phyloP scores from a whole-genome alignment of 805 yeast species.

The Monosporozyma siamensis region DNA sequence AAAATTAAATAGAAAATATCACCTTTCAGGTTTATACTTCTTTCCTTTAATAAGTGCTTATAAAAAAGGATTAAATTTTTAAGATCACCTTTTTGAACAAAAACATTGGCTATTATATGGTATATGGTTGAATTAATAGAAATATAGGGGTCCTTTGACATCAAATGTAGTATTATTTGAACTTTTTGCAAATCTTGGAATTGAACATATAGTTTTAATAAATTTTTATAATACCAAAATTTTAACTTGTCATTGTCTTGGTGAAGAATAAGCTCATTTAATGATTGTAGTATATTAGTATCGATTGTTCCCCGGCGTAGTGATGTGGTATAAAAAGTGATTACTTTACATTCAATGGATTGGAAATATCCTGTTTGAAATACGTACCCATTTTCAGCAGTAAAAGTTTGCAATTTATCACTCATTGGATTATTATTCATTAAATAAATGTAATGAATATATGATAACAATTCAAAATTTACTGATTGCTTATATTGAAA shows the following conservation, averaged over 20 bases:
- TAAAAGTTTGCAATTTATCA: conserved; percentile 8
- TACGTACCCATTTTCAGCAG: conserved; percentile 10
- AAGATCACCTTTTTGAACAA: conserved; percentile 15
- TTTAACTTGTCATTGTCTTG: neutral
- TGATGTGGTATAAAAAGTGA: conserved; percentile 11
- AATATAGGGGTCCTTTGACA: conserved; percentile 11
- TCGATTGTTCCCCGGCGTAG: conserved; percentile 5
- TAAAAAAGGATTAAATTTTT: conserved; percentile 4
- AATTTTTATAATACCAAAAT: neutral
- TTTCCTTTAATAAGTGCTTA: neutral
- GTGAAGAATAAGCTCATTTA: neutral
- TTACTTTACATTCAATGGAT: conserved; percentile 11
- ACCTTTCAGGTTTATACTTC: neutral
- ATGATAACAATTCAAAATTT: conserved; percentile 1
- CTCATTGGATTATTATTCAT: conserved; percentile 7
- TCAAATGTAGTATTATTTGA: neutral
- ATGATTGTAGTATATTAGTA: conserved; percentile 3
- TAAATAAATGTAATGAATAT: conserved; percentile 18
- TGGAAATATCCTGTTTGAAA: conserved; percentile 11
- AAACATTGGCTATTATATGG: conserved; percentile 15
- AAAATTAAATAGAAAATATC: neutral
- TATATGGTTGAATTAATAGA: conserved; percentile 12
- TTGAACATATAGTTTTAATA: neutral
- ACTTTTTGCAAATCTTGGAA: neutral
- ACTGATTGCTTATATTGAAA: neutral